phyloP scores from a whole-genome alignment of 225 moss, liverwort and hornwort genomes.

The Straminergon stramineum region DNA sequence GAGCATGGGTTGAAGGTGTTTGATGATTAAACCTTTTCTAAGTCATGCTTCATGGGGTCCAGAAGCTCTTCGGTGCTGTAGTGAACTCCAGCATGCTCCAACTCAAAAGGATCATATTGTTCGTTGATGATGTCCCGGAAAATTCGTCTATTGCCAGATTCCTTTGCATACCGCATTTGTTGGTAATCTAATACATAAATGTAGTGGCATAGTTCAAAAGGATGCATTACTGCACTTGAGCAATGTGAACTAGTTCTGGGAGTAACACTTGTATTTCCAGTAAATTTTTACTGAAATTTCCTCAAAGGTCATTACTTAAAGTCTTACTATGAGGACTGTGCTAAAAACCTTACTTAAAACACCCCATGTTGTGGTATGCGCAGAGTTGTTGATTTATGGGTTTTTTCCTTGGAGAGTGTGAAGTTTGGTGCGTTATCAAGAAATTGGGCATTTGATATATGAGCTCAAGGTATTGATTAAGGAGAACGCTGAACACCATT shows the following conservation, averaged over 20 bases:
- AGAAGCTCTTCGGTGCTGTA: constrained; percentile 22
- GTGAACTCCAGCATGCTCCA: constrained; percentile 29
- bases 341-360: neutral
- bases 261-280: neutral
- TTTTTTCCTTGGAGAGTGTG: neutral
- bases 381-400: neutral
- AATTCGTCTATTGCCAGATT: constrained; percentile 9
- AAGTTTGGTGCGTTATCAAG: neutral
- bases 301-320: neutral
- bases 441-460: neutral
- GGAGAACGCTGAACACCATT: neutral
- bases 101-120: constrained; percentile 42
- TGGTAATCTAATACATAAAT: constrained; percentile 10
- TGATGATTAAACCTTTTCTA: constrained; percentile 20
- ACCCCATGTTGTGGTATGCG: neutral
- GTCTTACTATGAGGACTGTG: too few relatives aligned
- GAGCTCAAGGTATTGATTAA: neutral
- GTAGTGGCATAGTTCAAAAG: neutral
- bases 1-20: neutral
- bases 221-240: neutral
- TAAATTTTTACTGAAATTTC: neutral
- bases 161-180: constrained; percentile 49
- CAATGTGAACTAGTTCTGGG: neutral
- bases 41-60: constrained; percentile 49
- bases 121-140: constrained; percentile 33